Percentiles rank a stretch among this genome's conserved stretches.
These are phyloP conservation scores for Hibiscus trionum DNA, from an alignment of 345 rosid genomes.

Conservation along the genomic window DNA sequence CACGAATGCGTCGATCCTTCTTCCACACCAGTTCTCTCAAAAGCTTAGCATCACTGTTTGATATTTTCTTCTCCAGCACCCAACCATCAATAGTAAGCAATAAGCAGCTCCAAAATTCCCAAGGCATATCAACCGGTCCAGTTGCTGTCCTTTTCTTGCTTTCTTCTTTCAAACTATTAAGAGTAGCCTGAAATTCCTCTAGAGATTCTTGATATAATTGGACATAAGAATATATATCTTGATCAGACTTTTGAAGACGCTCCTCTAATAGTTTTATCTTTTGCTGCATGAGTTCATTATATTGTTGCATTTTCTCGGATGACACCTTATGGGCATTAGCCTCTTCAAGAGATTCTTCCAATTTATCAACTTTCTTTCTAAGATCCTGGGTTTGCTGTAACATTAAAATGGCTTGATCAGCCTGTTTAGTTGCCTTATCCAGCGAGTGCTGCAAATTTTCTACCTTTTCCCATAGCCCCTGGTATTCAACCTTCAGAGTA, in stretches of 20 bases:
- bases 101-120: conserved; percentile 86
- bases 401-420: conserved; percentile 70
- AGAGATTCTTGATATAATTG: conserved; percentile 83
- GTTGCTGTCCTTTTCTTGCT: conserved; percentile 56
- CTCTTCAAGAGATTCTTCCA: conserved; percentile 75
- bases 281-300: conserved; percentile 77
- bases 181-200: conserved; percentile 78
- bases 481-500: conserved; percentile 57
- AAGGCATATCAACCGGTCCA: conserved; percentile 71
- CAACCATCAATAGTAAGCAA: conserved; percentile 89
- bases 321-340: conserved; percentile 65
- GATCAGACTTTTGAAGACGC: conserved; percentile 76
- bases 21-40: conserved; percentile 86
- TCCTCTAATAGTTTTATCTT: conserved; percentile 79
- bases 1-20: conserved; percentile 53
- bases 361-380: conserved; percentile 61
- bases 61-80: conserved; percentile 83
- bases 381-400: conserved; percentile 84
- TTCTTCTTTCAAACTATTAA: conserved; percentile 65
- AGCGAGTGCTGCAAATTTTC: conserved; percentile 56
- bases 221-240: conserved; percentile 68
- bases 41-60: conserved; percentile 46
- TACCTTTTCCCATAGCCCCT: conserved; percentile 63
- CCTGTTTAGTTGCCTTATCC: conserved; percentile 70
- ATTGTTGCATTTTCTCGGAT: conserved; percentile 62